Percentiles rank a stretch among this genome's conserved stretches.
Conservation (phyloP, 2,329 filamentous ascomycete genomes). For the Talaromyces sp. region DNA sequence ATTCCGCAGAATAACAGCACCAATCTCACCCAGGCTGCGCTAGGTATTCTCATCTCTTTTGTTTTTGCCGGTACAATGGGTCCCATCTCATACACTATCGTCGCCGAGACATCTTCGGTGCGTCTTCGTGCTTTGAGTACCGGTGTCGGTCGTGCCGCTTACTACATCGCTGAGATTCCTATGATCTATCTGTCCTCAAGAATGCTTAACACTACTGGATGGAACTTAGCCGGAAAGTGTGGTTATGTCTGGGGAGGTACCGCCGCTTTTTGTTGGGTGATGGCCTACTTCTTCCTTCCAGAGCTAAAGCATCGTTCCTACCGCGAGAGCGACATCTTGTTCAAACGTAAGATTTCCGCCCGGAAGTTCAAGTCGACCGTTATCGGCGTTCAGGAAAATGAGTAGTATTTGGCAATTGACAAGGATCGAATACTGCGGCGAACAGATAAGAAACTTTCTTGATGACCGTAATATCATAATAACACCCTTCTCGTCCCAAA, state of each 20-base stretch:
- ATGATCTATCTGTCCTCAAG: slow-evolving; percentile 40
- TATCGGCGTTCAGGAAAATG: slow-evolving; percentile 44
- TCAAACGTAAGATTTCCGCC: slow-evolving; percentile 36
- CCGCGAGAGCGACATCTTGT: slow-evolving; percentile 45
- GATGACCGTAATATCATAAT: too few species aligned
- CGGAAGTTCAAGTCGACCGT: slow-evolving; percentile 40
- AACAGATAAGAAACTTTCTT: too few species aligned
- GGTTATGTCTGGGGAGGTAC: slow-evolving; percentile 42
- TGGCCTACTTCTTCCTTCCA: slow-evolving; percentile 41
- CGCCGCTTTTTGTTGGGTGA: slow-evolving; percentile 34
- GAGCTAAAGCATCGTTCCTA: slow-evolving; percentile 42
- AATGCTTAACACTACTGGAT: slow-evolving; percentile 33
- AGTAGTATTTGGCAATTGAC: slow-evolving; percentile 25
- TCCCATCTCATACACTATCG: slow-evolving; percentile 53
- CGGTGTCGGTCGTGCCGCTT: slow-evolving; percentile 51
- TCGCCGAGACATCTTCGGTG: slow-evolving; percentile 54
- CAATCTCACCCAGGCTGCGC: slow-evolving; percentile 35
- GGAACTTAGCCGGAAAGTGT: slow-evolving; percentile 40
- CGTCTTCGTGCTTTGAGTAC: slow-evolving; percentile 56
- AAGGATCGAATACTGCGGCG: not conserved
- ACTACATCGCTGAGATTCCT: slow-evolving; percentile 50
- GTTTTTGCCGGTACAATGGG: slow-evolving; percentile 55
- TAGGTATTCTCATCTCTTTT: slow-evolving; percentile 55
- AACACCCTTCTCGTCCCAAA: too few species aligned
- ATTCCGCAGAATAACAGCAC: slow-evolving; percentile 19